phyloP scores from a whole-genome alignment of 2,329 filamentous ascomycete genomes.

The Fusarium pseudonygamai region DNA sequence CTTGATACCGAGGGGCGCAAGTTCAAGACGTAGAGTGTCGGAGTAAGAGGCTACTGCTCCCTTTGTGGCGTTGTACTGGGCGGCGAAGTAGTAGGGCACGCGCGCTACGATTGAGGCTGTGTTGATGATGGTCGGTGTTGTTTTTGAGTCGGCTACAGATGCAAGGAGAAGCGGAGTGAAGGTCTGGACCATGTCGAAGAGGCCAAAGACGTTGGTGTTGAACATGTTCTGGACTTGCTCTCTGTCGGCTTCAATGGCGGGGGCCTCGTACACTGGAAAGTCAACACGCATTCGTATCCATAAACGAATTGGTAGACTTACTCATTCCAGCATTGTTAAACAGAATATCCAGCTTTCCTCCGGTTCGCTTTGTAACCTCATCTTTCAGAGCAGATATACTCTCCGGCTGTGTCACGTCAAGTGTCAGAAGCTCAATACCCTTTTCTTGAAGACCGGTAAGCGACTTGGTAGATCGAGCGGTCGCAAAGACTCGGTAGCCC shows the following conservation, averaged over 20 bases:
- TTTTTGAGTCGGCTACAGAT: not conserved
- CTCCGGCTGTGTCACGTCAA: conserved; percentile 2
- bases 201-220: not conserved
- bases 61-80: conserved; percentile 17
- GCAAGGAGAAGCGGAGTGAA: conserved; percentile 1
- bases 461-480: conserved; percentile 1
- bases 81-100: not conserved
- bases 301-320: no score
- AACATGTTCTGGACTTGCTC: not conserved
- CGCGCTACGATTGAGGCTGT: conserved; percentile 1
- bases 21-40: conserved; percentile 19
- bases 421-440: conserved; percentile 2
- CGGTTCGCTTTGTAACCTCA: not conserved
- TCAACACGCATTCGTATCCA: no score
- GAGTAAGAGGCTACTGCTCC: conserved; percentile 15
- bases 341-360: not conserved
- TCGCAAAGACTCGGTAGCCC: conserved; percentile 18
- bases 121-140: conserved; percentile 2
- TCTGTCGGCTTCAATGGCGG: not conserved
- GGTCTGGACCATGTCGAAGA: conserved; percentile 11
- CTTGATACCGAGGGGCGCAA: not conserved
- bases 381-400: not conserved
- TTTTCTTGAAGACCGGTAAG: not conserved
- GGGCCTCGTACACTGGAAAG: conserved; percentile 28
- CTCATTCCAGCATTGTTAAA: conserved; percentile 16